Evolutionary conservation across 352 stramenopile species (phyloP).

Genomic region (Globisporangium spiculum): DNA sequence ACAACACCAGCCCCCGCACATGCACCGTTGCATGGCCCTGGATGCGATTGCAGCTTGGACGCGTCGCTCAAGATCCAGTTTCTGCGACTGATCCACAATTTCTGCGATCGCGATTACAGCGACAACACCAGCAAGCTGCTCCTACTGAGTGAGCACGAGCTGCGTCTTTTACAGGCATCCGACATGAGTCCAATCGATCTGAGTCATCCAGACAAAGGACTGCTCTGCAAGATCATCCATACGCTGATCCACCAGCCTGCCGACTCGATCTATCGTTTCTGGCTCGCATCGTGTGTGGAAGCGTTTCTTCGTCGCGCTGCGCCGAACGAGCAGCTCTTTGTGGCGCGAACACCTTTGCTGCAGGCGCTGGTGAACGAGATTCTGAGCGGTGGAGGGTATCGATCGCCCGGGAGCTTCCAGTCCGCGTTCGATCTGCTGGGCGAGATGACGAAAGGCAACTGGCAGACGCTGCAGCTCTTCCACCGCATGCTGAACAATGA

Average conservation of each 20-base stretch:
- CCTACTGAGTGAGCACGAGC: conserved; percentile 69
- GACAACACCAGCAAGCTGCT: conserved; percentile 81
- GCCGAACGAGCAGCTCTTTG: conserved; percentile 89
- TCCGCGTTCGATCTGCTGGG: conserved; percentile 95
- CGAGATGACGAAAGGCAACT: conserved; percentile 95
- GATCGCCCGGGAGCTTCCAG: conserved; percentile 91
- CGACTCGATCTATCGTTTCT: conserved; percentile 96
- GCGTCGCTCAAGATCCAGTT: conserved; percentile 95
- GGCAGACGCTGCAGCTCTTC: conserved; percentile 87
- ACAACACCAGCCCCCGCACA: conserved; percentile 42
- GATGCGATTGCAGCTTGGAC: conserved; percentile 94
- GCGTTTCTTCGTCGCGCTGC: conserved; percentile 90
- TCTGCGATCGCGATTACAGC: conserved; percentile 93
- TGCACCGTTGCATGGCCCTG: conserved; percentile 66
- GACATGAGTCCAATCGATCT: conserved; percentile 54
- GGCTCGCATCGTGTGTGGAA: conserved; percentile 95
- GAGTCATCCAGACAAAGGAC: conserved; percentile 67
- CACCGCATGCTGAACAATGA: conserved; percentile 81
- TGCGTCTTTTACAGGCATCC: conserved; percentile 46
- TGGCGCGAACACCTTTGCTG: conserved; percentile 86
- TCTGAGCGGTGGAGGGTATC: conserved; percentile 72
- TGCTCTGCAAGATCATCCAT: conserved; percentile 90
- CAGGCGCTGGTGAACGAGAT: conserved; percentile 88
- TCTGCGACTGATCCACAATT: conserved; percentile 95
- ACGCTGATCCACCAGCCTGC: conserved; percentile 88